Conservation (phyloP, 352 stramenopile species). For the Vaucheria bursata region DNA sequence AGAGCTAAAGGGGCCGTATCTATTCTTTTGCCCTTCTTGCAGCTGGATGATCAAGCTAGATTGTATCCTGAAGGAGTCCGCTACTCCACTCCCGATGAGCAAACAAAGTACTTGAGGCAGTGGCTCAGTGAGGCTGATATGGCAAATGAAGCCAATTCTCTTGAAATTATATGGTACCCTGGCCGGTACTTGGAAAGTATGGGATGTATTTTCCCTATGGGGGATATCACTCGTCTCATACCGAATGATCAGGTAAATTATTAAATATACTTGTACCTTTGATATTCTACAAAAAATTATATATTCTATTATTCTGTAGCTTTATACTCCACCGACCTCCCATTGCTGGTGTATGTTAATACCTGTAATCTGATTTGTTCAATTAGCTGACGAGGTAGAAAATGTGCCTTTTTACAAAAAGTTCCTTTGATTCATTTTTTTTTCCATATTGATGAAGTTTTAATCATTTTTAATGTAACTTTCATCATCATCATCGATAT, state of each 20-base stretch:
- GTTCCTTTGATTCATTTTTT: no score
- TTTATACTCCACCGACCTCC: no score
- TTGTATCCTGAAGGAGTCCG: constrained; percentile 56
- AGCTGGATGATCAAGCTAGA: constrained; percentile 54
- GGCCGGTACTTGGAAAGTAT: constrained; percentile 43
- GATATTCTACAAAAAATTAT: no score
- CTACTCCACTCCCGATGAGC: constrained; percentile 56
- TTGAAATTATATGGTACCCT: constrained; percentile 44
- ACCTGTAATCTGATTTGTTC: no score
- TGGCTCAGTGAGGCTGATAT: constrained; percentile 41
- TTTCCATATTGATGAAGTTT: no score
- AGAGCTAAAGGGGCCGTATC: constrained; percentile 51
- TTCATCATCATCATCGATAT: no score
- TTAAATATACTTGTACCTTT: no score
- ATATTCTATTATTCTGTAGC: no score
- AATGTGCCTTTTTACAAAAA: no score
- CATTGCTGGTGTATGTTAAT: no score
- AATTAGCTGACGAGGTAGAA: no score
- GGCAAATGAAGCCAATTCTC: constrained; percentile 17
- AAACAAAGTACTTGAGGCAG: constrained; percentile 57
- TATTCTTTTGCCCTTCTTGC: constrained; percentile 65
- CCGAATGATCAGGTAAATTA: constrained; percentile 49
- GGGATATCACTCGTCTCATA: constrained; percentile 48
- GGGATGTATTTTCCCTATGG: constrained; percentile 52
- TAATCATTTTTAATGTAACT: no score